These are phyloP conservation scores for Nakazawaea anatomiae DNA, from an alignment of 805 yeast genomes.

Conservation along the genomic window DNA sequence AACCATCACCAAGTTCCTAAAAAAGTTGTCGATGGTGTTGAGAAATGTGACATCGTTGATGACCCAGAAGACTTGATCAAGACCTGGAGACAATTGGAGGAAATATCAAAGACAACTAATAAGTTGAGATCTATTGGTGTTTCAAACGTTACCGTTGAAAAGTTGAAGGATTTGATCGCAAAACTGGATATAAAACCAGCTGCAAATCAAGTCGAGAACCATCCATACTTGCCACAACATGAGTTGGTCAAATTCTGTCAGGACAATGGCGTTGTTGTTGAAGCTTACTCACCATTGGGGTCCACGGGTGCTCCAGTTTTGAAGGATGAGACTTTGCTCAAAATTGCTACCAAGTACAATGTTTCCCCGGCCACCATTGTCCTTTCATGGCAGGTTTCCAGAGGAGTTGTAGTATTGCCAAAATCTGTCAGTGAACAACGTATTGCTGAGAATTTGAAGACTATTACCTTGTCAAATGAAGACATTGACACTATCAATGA, in stretches of 20 bases:
- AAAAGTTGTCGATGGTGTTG: slow-evolving; percentile 20
- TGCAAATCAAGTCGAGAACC: slow-evolving; percentile 69
- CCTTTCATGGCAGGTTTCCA: slow-evolving; percentile 53
- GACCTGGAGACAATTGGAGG: slow-evolving; percentile 61
- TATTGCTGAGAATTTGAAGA: slow-evolving; percentile 31
- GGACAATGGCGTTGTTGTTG: slow-evolving; percentile 47
- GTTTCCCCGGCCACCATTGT: slow-evolving; percentile 45
- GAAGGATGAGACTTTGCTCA: slow-evolving; percentile 33
- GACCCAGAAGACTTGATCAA: slow-evolving; percentile 35
- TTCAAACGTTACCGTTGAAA: slow-evolving; percentile 58
- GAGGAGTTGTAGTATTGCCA: slow-evolving; percentile 50
- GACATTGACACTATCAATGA: slow-evolving; percentile 28
- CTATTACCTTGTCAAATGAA: slow-evolving; percentile 26
- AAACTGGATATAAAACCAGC: slow-evolving; percentile 55
- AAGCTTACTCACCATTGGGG: slow-evolving; percentile 80
- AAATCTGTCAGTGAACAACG: slow-evolving; percentile 40
- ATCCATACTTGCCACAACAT: slow-evolving; percentile 62
- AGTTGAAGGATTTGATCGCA: slow-evolving; percentile 43
- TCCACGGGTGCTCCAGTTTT: slow-evolving; percentile 49
- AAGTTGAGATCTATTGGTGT: slow-evolving; percentile 67
- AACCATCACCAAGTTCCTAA: slow-evolving; percentile 23
- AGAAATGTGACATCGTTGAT: slow-evolving; percentile 22
- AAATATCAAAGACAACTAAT: slow-evolving; percentile 37
- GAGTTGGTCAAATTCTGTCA: slow-evolving; percentile 49
- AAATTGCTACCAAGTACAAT: slow-evolving; percentile 36